Percentiles rank a stretch among this genome's conserved stretches.
Conservation (phyloP, 2,329 filamentous ascomycete genomes). For the Fusarium citri region DNA sequence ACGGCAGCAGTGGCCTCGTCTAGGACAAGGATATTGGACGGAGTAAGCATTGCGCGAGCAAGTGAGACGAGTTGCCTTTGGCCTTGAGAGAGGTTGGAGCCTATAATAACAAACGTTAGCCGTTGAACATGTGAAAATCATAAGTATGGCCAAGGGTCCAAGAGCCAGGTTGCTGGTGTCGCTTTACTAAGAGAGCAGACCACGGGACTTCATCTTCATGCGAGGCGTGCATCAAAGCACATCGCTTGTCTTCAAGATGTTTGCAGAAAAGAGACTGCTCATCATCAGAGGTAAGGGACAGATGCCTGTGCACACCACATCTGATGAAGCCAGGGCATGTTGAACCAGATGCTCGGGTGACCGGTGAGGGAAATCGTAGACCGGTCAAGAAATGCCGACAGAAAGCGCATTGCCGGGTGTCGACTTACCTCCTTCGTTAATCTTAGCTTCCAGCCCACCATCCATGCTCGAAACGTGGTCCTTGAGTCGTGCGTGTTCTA, state of each 20-base stretch:
- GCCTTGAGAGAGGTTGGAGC: constrained; percentile 94
- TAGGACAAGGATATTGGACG: constrained; percentile 95
- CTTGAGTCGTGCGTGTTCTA: constrained; percentile 92
- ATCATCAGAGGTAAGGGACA: constrained; percentile 22
- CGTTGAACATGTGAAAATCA: constrained; percentile 22
- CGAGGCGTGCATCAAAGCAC: constrained; percentile 52
- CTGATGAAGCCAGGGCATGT: constrained; percentile 17
- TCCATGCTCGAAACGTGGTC: constrained; percentile 89
- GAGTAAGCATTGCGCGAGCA: constrained; percentile 91
- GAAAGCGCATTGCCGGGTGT: constrained; percentile 34
- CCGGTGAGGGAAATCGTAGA: constrained; percentile 24
- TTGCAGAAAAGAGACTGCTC: constrained; percentile 32
- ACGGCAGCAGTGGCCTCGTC: constrained; percentile 92
- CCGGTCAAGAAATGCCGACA: constrained; percentile 40
- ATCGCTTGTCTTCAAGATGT: constrained; percentile 27
- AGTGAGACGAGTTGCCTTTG: constrained; percentile 95
- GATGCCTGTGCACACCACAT: constrained; percentile 22
- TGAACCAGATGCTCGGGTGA: constrained; percentile 38
- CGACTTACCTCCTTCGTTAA: constrained; percentile 90
- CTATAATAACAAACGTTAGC: constrained; percentile 57
- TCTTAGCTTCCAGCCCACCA: constrained; percentile 87
- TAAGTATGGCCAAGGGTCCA: constrained; percentile 2
- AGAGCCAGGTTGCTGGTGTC: constrained; percentile 11
- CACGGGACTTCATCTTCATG: constrained; percentile 51
- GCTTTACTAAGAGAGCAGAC: constrained; percentile 28